phyloP scores from a whole-genome alignment of 2,329 filamentous ascomycete species.

The Lachnellula occidentalis region DNA sequence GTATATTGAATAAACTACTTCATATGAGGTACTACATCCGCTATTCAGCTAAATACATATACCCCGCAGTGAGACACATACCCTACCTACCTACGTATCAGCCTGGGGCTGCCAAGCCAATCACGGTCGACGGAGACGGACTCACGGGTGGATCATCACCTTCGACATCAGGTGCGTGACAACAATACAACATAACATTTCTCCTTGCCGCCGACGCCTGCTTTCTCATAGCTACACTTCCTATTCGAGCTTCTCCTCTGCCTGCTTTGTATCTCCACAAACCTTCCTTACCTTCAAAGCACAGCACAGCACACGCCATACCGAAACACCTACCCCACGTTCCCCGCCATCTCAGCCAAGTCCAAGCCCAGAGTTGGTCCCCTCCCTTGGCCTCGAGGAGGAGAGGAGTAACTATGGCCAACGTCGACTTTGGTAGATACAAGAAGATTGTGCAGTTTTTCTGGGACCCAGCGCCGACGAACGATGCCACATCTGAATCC shows the following conservation, averaged over 20 bases:
- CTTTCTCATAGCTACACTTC: neutral
- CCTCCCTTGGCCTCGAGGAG: neutral
- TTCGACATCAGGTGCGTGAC: neutral
- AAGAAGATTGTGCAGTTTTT: conserved; percentile 85
- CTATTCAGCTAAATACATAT: too few relatives aligned
- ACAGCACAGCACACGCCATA: too few relatives aligned
- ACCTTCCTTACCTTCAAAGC: too few relatives aligned
- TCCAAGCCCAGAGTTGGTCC: neutral
- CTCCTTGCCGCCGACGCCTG: neutral
- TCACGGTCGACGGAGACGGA: neutral
- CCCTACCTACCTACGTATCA: neutral
- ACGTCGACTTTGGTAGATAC: conserved; percentile 69
- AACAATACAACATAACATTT: neutral
- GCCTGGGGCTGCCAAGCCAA: neutral
- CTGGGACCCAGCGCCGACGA: conserved; percentile 84
- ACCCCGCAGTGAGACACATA: too few relatives aligned
- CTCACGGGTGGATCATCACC: neutral
- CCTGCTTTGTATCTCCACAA: neutral
- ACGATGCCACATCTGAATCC: conserved; percentile 61
- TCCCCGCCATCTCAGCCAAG: conserved; percentile 10
- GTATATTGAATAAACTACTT: too few relatives aligned
- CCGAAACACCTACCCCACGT: conserved; percentile 9
- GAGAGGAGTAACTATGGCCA: conserved; percentile 42
- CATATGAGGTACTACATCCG: too few relatives aligned
- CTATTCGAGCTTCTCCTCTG: neutral